Base-by-base conservation (phyloP, 345 rosid species). In the Sapria himalayana region DNA sequence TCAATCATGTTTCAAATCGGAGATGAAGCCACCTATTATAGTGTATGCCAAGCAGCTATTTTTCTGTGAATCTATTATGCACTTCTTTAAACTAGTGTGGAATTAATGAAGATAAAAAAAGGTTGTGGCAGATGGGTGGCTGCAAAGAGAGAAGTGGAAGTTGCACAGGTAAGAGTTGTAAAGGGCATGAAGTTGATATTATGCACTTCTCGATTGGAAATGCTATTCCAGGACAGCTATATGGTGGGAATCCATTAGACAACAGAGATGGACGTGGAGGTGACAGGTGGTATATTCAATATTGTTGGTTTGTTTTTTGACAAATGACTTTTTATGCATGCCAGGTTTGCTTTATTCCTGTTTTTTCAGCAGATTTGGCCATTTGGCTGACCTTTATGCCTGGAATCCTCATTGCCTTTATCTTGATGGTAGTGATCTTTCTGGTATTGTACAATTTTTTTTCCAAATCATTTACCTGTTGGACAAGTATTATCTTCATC, bases 171-270 rank as follows among this genome's bases (percentile, higher is more conserved):
- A 82, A 76, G 65, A 64, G 76, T 45, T 89, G 98, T 72, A 79
- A 64, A 69, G 93, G 95, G 43, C 73, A 79, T 45, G 98, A 89
- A 66, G 95, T 89, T 45, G 98, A 89, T 54, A 82, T 89, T n/a
- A 82, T 89, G 98, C 95, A 89, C 58, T 89, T 89, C 72, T 82
- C 92, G 9, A 72, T 76, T 37, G 98, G 98, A 65, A 74, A 66
- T 53, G 95, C 98, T 56, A 76, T 89, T 51, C 98, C 98, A 2
- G 95, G 98, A 46, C 76, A 94, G 22, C 85, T 89, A 7, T 89
- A 89, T 41, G 98, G 98, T 41, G 81, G 85, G 48, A 82, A 89
- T 48, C 78, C 65, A 14, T 42, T 72, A 41, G 98, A 82, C 57
- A 74, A 76, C 42, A 4, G 64, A 24, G 70, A 74, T 46, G 97